Evolutionary conservation across 768 basidiomycete genomes (phyloP), one percentile per base, ranked within the genome.

Genomic region (Mycena maculata): DNA sequence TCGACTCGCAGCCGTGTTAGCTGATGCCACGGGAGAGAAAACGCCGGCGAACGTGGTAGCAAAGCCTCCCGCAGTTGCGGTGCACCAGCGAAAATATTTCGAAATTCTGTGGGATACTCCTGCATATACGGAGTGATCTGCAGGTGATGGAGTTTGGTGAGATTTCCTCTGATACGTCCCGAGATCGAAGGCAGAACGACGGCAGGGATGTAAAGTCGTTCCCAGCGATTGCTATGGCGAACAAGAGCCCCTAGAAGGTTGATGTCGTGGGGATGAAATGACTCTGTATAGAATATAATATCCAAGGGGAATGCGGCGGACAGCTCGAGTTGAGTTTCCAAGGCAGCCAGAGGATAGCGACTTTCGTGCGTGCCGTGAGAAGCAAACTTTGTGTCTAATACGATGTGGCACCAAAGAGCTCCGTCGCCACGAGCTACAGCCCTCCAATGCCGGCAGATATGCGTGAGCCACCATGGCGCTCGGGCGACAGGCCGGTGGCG

Each of bases 391-490:
- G 50, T 52, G 50, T 52, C 50, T 22, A 52, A 33, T 11, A 22
- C 7, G 50, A 52, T 52, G 31, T 22, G 31, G 18, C 20, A 36
- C 50, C 50, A 52, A 52, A 52, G 50, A 52, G 31, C 31, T 36
- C 50, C 50, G 36, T 52, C 16, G 33, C 50, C 31, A 52, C 22
- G 50, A 52, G 50, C 50, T 7, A n/a, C 33, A 36, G 50, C 13
- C 25, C 50, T 52, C 50, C 50, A 52, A n/a, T 23, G 31, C n/a
- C 36, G 50, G n/a, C 50, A 52, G 33, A 52, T 52, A 23, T 52
- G 50, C 33, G 50, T 36, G 50, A 52, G 50, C 50, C 50, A 36
- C 50, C 50, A 52, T 52, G 50, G 50, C n/a, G 50, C 50, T 36
- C 20, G 31, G 31, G 50, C 6, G 50, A 52, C 50, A 28, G n/a